Base-by-base conservation (phyloP, 257 asterid species). In the Knoxia roxburghii region DNA sequence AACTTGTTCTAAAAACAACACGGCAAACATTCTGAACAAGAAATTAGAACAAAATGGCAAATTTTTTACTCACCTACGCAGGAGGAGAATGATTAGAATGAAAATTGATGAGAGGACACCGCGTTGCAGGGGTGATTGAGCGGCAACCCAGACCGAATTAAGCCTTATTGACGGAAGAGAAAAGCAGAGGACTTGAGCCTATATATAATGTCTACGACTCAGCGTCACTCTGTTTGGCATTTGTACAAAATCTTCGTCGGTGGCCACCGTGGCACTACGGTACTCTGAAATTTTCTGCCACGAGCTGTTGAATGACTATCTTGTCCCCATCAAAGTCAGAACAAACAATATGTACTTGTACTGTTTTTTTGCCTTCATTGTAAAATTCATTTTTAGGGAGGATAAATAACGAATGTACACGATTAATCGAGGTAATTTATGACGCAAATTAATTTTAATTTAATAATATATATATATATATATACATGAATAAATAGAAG, bases 11-110 rank as follows among this genome's bases (percentile, higher is more conserved):
- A 60, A 70, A 67, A 59, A 58, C 1, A 49, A n/a, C 61, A 29
- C 1, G 65, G 27, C 26, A 51, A 52, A 13, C 13, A 37, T 6
- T 37, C 67, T 15, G 17, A 30, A 58, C 3, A 48, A 61, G 11
- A 15, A 49, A 50, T 29, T 5, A 20, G 48, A 26, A 61, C 26
- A 32, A 18, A 66, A 55, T 30, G 12, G 72, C 29, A 73, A 49
- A 68, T 40, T 37, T n/a, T 20, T 29, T 20, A 74, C 83, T 71
- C 55, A 74, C 83, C 80, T 74, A 52, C n/a, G 6, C 7, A 39
- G 5, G 55, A 52, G 55, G 58, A 52, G 23, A 40, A 14, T 53
- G 55, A 33, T 21, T 4, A 37, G 61, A 62, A 52, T 21, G 33
- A 43, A 33, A 27, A 26, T 32, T 1, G 61, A 20, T 30, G 37